Evolutionary conservation across 495 filamentous ascomycete species (phyloP).

Genomic region (Aspergillus baeticus): DNA sequence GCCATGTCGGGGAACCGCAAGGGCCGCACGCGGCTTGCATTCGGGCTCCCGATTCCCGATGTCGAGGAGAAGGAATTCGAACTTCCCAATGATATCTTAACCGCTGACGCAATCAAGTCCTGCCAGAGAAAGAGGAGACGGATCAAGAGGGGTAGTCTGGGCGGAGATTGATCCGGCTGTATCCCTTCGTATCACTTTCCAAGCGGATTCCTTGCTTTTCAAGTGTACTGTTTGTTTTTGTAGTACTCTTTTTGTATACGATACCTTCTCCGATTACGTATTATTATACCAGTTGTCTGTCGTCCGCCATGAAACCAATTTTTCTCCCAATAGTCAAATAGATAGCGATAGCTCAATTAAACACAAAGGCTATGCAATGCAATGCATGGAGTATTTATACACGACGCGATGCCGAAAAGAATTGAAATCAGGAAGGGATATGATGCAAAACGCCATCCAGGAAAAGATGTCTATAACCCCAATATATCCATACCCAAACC

Average conservation of each 20-base stretch:
- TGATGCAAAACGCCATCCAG: neutral
- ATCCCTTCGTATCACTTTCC: neutral
- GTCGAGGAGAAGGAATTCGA: slow-evolving; percentile 66
- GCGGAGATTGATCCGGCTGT: slow-evolving; percentile 2
- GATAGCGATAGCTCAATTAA: slow-evolving; percentile 5
- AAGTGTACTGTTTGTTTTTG: too few species aligned
- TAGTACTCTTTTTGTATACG: neutral
- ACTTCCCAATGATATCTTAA: slow-evolving; percentile 67
- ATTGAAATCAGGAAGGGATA: neutral
- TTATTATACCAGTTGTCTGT: too few species aligned
- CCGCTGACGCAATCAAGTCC: slow-evolving; percentile 63
- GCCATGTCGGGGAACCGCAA: slow-evolving; percentile 64
- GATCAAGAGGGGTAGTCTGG: slow-evolving; percentile 38
- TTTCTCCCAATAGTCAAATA: too few species aligned
- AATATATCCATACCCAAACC: neutral
- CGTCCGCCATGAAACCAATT: neutral
- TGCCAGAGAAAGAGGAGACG: slow-evolving; percentile 60
- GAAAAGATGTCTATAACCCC: neutral
- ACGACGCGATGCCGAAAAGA: neutral
- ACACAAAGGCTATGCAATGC: slow-evolving; percentile 1
- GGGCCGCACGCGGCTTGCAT: slow-evolving; percentile 60
- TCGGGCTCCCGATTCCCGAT: slow-evolving; percentile 81
- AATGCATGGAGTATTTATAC: slow-evolving; percentile 2
- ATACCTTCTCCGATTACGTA: neutral
- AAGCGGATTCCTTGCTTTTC: too few species aligned